Evolutionary conservation across 805 yeast species (phyloP).

Genomic region (Spathaspora sp.): DNA sequence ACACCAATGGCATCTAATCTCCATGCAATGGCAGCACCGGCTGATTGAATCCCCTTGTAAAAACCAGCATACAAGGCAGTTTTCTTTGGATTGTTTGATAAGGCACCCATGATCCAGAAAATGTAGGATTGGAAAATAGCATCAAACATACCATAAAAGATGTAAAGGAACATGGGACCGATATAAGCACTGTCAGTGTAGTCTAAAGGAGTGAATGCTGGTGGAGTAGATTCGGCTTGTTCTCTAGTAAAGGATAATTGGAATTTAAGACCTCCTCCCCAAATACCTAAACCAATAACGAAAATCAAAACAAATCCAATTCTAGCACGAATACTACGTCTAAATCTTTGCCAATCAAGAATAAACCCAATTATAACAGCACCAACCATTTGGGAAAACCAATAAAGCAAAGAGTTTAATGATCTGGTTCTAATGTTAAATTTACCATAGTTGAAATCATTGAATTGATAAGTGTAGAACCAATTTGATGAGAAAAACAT

Average conservation of each 20-base stretch:
- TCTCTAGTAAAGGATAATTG: conserved; percentile 40
- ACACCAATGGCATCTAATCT: conserved; percentile 43
- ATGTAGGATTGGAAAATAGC: conserved; percentile 57
- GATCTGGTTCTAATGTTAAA: conserved; percentile 61
- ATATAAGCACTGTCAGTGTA: conserved; percentile 45
- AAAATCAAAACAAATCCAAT: conserved; percentile 42
- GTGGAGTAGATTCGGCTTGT: conserved; percentile 17
- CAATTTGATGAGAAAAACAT: conserved; percentile 62
- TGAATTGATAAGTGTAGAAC: conserved; percentile 65
- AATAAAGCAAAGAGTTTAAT: conserved; percentile 56
- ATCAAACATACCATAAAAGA: conserved; percentile 58
- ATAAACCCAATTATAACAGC: conserved; percentile 46
- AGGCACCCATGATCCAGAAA: conserved; percentile 57
- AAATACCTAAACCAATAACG: conserved; percentile 42
- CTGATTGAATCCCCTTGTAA: conserved; percentile 62
- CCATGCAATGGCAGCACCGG: conserved; percentile 63
- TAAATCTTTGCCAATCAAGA: conserved; percentile 41
- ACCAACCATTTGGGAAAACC: conserved; percentile 60
- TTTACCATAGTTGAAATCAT: conserved; percentile 51
- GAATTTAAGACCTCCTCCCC: conserved; percentile 59
- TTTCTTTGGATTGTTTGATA: conserved; percentile 55
- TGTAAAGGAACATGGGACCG: conserved; percentile 60
- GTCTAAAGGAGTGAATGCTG: conserved; percentile 33
- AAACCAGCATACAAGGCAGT: conserved; percentile 56
- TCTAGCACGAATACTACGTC: conserved; percentile 44